phyloP scores from a whole-genome alignment of 768 basidiomycete species.

The Rhizopogon sp. region DNA sequence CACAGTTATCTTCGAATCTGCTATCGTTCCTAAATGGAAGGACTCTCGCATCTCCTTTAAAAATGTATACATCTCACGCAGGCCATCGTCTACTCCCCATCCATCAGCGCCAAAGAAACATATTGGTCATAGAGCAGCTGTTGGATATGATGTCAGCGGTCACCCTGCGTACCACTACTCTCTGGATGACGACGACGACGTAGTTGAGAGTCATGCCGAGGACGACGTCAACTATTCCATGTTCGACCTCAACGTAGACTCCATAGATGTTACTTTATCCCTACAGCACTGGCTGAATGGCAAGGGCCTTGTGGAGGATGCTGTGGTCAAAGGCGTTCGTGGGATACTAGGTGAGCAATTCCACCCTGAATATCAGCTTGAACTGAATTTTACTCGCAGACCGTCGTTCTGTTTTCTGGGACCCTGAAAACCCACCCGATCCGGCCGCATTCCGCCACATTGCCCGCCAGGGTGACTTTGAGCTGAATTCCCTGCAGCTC shows the following conservation, averaged over 20 bases:
- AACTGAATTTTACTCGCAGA: constrained; percentile 41
- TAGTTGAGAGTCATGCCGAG: constrained; percentile 26
- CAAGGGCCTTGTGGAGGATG: constrained; percentile 87
- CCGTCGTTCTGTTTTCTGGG: constrained; percentile 81
- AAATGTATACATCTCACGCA: constrained; percentile 90
- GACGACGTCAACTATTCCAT: constrained; percentile 76
- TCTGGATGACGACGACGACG: constrained; percentile 56
- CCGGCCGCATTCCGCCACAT: constrained; percentile 78
- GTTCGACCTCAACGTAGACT: constrained; percentile 92
- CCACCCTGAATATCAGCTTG: background rate
- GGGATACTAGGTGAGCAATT: constrained; percentile 74
- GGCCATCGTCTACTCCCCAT: constrained; percentile 38
- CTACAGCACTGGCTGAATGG: constrained; percentile 93
- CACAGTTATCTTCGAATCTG: constrained; percentile 93
- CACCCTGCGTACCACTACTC: constrained; percentile 66
- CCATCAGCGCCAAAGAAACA: constrained; percentile 13
- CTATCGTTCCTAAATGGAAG: constrained; percentile 97
- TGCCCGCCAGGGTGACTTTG: constrained; percentile 80
- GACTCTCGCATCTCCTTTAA: constrained; percentile 95
- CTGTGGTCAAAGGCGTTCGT: constrained; percentile 89
- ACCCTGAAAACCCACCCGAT: constrained; percentile 74
- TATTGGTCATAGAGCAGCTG: constrained; percentile 50
- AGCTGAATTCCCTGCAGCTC: constrained; percentile 82
- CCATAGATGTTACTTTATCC: constrained; percentile 92
- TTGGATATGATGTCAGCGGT: constrained; percentile 72